These are phyloP conservation scores for Paradendryphiella salina DNA, from an alignment of 2,329 filamentous ascomycete species.

Conservation along the genomic window DNA sequence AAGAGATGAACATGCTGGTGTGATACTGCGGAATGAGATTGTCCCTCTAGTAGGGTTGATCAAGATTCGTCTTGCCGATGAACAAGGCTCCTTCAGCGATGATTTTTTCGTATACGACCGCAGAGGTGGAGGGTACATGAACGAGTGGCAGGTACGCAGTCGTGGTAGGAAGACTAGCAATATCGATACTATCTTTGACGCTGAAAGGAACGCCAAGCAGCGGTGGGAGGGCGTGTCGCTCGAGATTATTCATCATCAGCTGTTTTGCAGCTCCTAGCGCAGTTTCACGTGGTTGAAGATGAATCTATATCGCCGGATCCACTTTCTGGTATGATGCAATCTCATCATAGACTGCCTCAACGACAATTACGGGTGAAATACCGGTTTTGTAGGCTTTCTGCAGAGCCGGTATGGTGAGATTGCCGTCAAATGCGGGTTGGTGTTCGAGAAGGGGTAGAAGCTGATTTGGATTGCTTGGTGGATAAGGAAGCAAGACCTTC, in stretches of 20 bases:
- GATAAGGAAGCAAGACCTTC: slow-evolving; percentile 29
- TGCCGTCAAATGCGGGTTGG: slow-evolving; percentile 47
- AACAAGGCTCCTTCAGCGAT: slow-evolving; percentile 59
- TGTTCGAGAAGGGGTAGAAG: slow-evolving; percentile 40
- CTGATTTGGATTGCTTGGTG: not conserved
- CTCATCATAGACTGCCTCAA: slow-evolving; percentile 52
- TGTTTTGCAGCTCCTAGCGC: slow-evolving; percentile 49
- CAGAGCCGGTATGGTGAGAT: slow-evolving; percentile 51
- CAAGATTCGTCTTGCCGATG: slow-evolving; percentile 64
- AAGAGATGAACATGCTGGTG: slow-evolving; percentile 60
- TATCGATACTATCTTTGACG: slow-evolving; percentile 61
- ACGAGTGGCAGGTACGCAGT: slow-evolving; percentile 56
- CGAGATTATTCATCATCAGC: slow-evolving; percentile 48
- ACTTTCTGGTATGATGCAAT: slow-evolving; percentile 55
- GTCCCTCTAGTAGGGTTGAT: slow-evolving; percentile 62
- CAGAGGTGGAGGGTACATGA: slow-evolving; percentile 54
- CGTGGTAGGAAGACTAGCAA: slow-evolving; percentile 56
- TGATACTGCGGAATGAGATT: slow-evolving; percentile 54
- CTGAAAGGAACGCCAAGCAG: slow-evolving; percentile 62
- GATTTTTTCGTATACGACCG: slow-evolving; percentile 56
- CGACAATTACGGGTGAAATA: slow-evolving; percentile 50
- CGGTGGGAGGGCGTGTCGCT: slow-evolving; percentile 50
- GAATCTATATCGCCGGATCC: slow-evolving; percentile 58
- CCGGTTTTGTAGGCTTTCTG: slow-evolving; percentile 52
- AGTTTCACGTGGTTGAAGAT: slow-evolving; percentile 47